Evolutionary conservation across 345 rosid species (phyloP).

Genomic region (Excoecaria cochinchinensis): DNA sequence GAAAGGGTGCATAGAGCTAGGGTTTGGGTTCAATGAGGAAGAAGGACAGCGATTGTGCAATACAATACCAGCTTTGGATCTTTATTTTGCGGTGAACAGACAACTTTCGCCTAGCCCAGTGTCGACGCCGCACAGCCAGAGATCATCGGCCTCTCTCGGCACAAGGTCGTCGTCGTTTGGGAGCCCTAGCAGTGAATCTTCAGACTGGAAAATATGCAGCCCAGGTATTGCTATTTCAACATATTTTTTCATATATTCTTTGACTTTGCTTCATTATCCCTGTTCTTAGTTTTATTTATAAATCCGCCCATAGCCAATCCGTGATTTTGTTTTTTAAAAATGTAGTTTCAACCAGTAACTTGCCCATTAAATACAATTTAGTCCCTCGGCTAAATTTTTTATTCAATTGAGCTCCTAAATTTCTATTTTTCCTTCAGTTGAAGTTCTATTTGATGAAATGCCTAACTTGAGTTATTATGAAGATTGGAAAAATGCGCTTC

Average conservation of each 20-base stretch:
- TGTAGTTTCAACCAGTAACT: too few species aligned
- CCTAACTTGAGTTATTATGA: too few species aligned
- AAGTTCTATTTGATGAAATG: too few species aligned
- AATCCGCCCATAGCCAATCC: too few species aligned
- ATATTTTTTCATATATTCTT: background rate
- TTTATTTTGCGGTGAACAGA: slow-evolving; percentile 87
- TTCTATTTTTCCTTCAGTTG: too few species aligned
- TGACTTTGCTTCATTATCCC: too few species aligned
- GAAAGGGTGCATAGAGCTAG: slow-evolving; percentile 91
- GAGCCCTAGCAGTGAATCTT: slow-evolving; percentile 58
- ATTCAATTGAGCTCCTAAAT: too few species aligned
- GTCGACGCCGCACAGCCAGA: slow-evolving; percentile 57
- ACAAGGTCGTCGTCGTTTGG: slow-evolving; percentile 58
- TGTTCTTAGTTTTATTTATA: too few species aligned
- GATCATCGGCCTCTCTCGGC: slow-evolving; percentile 42
- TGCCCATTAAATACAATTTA: too few species aligned
- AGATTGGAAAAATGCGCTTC: too few species aligned
- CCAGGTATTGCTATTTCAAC: slow-evolving; percentile 44
- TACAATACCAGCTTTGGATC: slow-evolving; percentile 84
- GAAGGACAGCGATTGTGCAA: slow-evolving; percentile 64
- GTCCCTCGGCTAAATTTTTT: too few species aligned
- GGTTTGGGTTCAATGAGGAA: slow-evolving; percentile 89
- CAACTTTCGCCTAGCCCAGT: slow-evolving; percentile 67
- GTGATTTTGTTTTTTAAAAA: too few species aligned
- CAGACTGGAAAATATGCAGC: slow-evolving; percentile 71